Conservation (phyloP, 176 grass and related monocot species). For the Puya raimondii region DNA sequence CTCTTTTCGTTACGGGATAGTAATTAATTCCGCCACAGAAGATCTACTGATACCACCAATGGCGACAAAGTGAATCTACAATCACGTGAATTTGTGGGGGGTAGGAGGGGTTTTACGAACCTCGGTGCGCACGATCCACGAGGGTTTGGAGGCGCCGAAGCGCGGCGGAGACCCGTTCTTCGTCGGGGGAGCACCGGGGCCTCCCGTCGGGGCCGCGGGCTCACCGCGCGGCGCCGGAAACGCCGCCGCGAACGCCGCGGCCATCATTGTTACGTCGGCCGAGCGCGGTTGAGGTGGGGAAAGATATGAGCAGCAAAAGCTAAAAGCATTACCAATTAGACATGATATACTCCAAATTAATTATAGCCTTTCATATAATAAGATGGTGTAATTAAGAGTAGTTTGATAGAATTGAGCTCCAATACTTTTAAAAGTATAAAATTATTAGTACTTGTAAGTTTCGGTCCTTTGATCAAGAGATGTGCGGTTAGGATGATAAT, state of each 20-base stretch:
- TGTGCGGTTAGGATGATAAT: too few relatives aligned
- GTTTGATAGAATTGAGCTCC: too few relatives aligned
- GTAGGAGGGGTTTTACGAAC: slow-evolving; percentile 17
- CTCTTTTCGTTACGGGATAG: neutral
- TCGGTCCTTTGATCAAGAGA: too few relatives aligned
- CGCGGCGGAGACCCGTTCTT: slow-evolving; percentile 7
- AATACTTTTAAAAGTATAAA: too few relatives aligned
- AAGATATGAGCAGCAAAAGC: neutral
- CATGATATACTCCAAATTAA: too few relatives aligned
- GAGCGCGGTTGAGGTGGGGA: neutral
- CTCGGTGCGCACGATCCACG: slow-evolving; percentile 65
- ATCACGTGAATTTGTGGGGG: neutral
- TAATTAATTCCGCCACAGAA: too few relatives aligned
- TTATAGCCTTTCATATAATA: too few relatives aligned
- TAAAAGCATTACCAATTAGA: neutral
- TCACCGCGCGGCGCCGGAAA: neutral
- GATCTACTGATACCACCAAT: neutral
- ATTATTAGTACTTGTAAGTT: too few relatives aligned
- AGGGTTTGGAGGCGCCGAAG: slow-evolving; percentile 21
- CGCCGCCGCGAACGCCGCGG: neutral
- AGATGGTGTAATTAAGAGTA: too few relatives aligned
- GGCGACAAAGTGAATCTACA: neutral
- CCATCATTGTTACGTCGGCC: neutral
- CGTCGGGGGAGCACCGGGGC: neutral
- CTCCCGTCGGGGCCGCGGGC: neutral